Evolutionary conservation across 495 filamentous ascomycete species (phyloP), one percentile per base, ranked within the genome.

Genomic region (Penicillium egyptiacum): DNA sequence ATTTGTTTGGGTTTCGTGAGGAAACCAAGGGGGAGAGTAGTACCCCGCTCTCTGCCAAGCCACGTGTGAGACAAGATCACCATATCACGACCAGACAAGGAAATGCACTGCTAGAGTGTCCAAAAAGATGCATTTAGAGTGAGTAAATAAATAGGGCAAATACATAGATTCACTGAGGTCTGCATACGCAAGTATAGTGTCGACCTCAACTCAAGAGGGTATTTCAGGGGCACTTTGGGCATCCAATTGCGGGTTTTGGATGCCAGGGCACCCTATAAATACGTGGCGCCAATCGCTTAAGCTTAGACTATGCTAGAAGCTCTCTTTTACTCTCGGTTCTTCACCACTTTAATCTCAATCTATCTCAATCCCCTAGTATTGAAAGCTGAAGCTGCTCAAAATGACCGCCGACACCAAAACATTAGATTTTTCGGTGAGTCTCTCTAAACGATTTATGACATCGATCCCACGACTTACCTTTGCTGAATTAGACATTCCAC

Each of bases 401-500:
- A 48, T 48, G 45, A 30, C 26, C 11, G 11, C 42, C 0, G 25
- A 8, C 44, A 10, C 4, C 26, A 17, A 48, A 48, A 5, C 22
- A 14, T 47, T 55, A 5, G 53, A 55, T 16, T 55, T 55, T 28
- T 39, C 42, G 2, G 53, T 55, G 31, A 47, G 53, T 37, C 2
- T 33, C 50, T 42, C 23, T 17, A 22, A 35, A 23, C 6, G 2
- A 0, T 17, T 23, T 4, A 14, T 16, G 3, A 7, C n/a, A 46
- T 16, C 10, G 14, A 37, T 17, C 16, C 5, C 1, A 11, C 6
- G 11, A 19, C 54, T 40, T 45, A 58, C 17, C 14, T 0, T 14
- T 26, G 31, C 19, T 11, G 9, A 43, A 44, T 9, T 23, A 71
- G 68, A 72, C 61, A 35, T 76, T 68, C 44, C 45, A 56, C 39